Evolutionary conservation across 2,329 filamentous ascomycete genomes (phyloP), one percentile per base, ranked within the genome.

Genomic region (Trichoderma simmonsii): DNA sequence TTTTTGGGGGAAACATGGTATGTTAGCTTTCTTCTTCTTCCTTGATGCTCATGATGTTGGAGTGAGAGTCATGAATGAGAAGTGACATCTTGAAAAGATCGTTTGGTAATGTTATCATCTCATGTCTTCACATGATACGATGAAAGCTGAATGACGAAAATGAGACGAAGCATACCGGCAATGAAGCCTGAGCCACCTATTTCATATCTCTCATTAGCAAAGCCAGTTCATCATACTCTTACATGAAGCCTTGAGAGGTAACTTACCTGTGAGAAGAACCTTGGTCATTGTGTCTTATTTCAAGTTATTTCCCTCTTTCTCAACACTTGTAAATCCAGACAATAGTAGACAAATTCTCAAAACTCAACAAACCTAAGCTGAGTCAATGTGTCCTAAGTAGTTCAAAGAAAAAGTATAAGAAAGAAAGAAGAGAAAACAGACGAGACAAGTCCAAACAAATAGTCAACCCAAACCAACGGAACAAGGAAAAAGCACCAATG

Each of bases 121-220:
- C 14, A 39, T 62, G 32, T 51, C 18, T 3, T 14, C 26, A 18
- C 12, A 28, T 64, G 39, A 39, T 6, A 54, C 9, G 7, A 28
- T 64, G 4, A 34, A 14, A 34, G n/a, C 14, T 21, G 26, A 8
- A 39, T 32, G 6, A 11, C 6, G 9, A 39, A 8, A 57, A 28
- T 34, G 9, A 30, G 26, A 43, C 24, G 7, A 32, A 30, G 75
- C 77, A 56, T 75, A 81, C 79, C 79, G 67, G 79, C 79, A 70
- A 81, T 81, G 59, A 81, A 81, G 76, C 79, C 79, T 36, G 79
- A 81, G 51, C 79, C 79, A 74, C 79, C 79, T 81, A 59, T 57
- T 56, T 21, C 6, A 21, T 30, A 9, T 3, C 15, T 18, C 8
- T 14, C 6, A 14, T 67, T 67, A 67, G 64, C 30, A 67, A 65